Evolutionary conservation across 129 eudicot genomes (phyloP).

Genomic region (Gnaphalium uliginosum): DNA sequence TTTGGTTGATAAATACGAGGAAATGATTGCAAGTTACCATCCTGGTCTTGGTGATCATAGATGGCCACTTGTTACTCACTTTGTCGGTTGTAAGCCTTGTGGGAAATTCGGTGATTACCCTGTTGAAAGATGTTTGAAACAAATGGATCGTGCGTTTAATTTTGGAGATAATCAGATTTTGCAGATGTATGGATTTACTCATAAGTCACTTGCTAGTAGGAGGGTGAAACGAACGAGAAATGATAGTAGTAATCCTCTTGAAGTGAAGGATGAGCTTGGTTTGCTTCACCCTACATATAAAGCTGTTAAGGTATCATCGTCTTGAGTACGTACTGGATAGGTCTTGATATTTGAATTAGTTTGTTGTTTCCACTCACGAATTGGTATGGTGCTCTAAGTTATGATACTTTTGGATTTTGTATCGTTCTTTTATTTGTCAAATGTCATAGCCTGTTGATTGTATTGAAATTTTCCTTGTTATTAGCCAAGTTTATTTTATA

Average conservation of each 20-base stretch:
- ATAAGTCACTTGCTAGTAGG: constrained; percentile 73
- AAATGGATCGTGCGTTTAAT: constrained; percentile 87
- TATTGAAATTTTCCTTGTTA: constrained; percentile 25
- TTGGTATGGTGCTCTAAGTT: constrained; percentile 28
- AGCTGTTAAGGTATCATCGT: constrained; percentile 61
- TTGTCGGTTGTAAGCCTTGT: constrained; percentile 97
- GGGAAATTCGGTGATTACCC: constrained; percentile 86
- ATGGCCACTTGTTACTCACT: constrained; percentile 96
- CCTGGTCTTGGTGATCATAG: constrained; percentile 93
- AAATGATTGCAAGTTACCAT: constrained; percentile 67
- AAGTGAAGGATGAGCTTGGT: constrained; percentile 67
- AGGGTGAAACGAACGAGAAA: constrained; percentile 60
- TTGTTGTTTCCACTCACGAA: constrained; percentile 31
- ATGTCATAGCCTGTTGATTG: constrained; percentile 34
- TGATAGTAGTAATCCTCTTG: constrained; percentile 77
- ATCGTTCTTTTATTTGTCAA: constrained; percentile 34
- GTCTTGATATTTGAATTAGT: constrained; percentile 26
- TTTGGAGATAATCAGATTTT: constrained; percentile 88
- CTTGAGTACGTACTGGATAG: constrained; percentile 36
- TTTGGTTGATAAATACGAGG: constrained; percentile 84
- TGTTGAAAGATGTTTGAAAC: constrained; percentile 91
- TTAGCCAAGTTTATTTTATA: constrained; percentile 30
- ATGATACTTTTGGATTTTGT: constrained; percentile 37
- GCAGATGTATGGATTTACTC: constrained; percentile 90
- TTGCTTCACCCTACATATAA: constrained; percentile 81